A percentile compares a stretch with the other conserved stretches of the same genome.
Conservation (phyloP, 768 basidiomycete species). For the Pisolithus marmoratus region DNA sequence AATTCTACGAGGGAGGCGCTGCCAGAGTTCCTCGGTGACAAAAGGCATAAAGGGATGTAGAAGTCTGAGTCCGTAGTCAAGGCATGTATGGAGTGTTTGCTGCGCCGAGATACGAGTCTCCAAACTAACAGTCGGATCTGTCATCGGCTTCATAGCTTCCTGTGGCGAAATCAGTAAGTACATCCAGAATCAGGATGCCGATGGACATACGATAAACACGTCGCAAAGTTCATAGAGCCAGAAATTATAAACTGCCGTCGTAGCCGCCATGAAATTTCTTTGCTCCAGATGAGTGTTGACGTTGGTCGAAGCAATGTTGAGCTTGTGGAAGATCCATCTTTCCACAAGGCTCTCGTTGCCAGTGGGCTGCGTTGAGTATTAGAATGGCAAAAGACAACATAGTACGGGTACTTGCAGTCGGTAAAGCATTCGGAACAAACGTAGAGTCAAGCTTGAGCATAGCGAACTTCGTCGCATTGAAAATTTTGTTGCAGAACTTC, state of each 20-base stretch:
- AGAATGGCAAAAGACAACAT: constrained; percentile 2
- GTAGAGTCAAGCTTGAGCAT: constrained; percentile 89
- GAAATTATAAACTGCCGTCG: constrained; percentile 81
- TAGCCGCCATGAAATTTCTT: constrained; percentile 92
- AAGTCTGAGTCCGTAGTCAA: constrained; percentile 84
- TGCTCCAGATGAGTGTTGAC: constrained; percentile 70
- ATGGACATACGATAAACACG: constrained; percentile 81
- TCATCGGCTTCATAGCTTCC: constrained; percentile 99
- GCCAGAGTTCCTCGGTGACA: constrained; percentile 98
- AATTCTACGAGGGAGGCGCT: constrained; percentile 81
- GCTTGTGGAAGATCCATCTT: constrained; percentile 91
- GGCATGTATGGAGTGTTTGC: constrained; percentile 91
- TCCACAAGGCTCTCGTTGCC: constrained; percentile 91
- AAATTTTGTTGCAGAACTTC: constrained; percentile 99
- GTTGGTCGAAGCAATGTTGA: constrained; percentile 74
- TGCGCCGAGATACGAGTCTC: constrained; percentile 76
- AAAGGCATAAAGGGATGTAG: constrained; percentile 99
- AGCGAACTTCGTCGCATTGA: constrained; percentile 99
- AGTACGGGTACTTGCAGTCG: constrained; percentile 46
- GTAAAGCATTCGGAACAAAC: constrained; percentile 68
- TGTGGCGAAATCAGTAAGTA: constrained; percentile 25
- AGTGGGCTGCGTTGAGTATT: constrained; percentile 51
- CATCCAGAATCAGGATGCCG: background rate
- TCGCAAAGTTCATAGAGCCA: constrained; percentile 99
- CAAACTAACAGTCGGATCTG: constrained; percentile 65